Evolutionary conservation across 2,329 filamentous ascomycete genomes (phyloP), one percentile per base, ranked within the genome.

Genomic region (Trichoderma sp.): DNA sequence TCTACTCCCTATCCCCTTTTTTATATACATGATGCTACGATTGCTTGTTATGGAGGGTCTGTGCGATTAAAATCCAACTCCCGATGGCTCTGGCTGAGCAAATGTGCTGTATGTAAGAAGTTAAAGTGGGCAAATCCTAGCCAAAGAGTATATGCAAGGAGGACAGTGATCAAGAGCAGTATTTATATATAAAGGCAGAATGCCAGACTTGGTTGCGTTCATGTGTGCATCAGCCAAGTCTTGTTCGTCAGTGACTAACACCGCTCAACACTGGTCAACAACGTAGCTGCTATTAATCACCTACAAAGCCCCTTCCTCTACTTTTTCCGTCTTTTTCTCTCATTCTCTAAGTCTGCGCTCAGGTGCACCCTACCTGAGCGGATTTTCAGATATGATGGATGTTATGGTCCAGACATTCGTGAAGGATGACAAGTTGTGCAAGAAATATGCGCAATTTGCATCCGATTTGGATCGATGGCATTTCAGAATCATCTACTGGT

Each of bases 401-500:
- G 29, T 16, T 31, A 69, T 69, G 68, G 60, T 55, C 6, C 37
- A 31, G 40, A 19, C 24, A 5, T 69, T 69, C 19, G 14, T 52
- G 3, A 52, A 31, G 29, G 63, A 70, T 40, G 63, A 67, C 2
- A 75, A 75, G 43, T 75, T 81, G 19, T 83, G 81, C 70, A 64
- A 72, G 29, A 73, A 77, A 52, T 83, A 83, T 73, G 84, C 83
- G 43, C 74, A 77, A 55, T 85, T 85, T 72, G 82, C 83, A 33
- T 76, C 79, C 6, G 74, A 81, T 69, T 75, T 85, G 70, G 78
- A 77, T 13, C 73, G 80, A 63, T 75, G 76, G 73, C 77, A 85
- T 71, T 84, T 84, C 70, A 81, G 83, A 71, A 73, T 80, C 14
- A 76, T 85, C 29, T 86, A 84, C 76, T 86, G 83, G 83, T 71